Percentiles rank a stretch among this genome's conserved stretches.
These are phyloP conservation scores for Pholiota molesta DNA, from an alignment of 768 basidiomycete genomes.

Conservation along the genomic window DNA sequence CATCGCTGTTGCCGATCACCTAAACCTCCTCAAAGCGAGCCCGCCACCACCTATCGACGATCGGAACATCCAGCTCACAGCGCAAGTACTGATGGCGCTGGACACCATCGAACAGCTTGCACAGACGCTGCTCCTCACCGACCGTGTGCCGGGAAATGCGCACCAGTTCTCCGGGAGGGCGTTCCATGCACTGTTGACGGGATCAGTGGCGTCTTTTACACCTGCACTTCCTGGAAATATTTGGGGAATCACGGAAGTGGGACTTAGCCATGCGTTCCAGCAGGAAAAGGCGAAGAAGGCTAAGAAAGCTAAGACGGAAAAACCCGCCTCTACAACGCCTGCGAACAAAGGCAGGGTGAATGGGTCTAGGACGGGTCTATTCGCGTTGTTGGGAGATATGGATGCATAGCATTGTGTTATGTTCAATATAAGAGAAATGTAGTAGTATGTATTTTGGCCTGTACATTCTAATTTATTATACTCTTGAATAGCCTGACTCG, in stretches of 20 bases:
- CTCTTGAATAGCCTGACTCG: neutral
- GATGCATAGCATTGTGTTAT: slow-evolving; percentile 20
- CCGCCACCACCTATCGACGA: slow-evolving; percentile 50
- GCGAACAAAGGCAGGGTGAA: slow-evolving; percentile 1
- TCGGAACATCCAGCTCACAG: slow-evolving; percentile 68
- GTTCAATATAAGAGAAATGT: neutral
- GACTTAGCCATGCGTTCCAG: slow-evolving; percentile 50
- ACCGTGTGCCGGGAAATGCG: slow-evolving; percentile 47
- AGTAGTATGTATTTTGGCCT: neutral
- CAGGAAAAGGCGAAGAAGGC: slow-evolving; percentile 49
- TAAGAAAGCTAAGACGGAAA: slow-evolving; percentile 33
- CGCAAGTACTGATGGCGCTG: slow-evolving; percentile 61
- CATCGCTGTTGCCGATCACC: neutral
- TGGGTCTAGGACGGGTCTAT: slow-evolving; percentile 31
- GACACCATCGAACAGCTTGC: slow-evolving; percentile 64
- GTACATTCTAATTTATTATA: slow-evolving; percentile 2
- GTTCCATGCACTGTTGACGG: slow-evolving; percentile 59
- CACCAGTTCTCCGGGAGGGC: slow-evolving; percentile 58
- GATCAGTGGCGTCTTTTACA: slow-evolving; percentile 17
- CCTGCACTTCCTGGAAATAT: slow-evolving; percentile 34
- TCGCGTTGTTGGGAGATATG: slow-evolving; percentile 44
- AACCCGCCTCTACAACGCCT: slow-evolving; percentile 8
- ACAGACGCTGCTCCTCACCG: slow-evolving; percentile 60
- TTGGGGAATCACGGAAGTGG: slow-evolving; percentile 50
- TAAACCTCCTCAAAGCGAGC: slow-evolving; percentile 16